A percentile compares a stretch with the other conserved stretches of the same genome.
These are phyloP conservation scores for Akanthomyces dipterigenus DNA, from an alignment of 2,329 filamentous ascomycete species.

Conservation along the genomic window DNA sequence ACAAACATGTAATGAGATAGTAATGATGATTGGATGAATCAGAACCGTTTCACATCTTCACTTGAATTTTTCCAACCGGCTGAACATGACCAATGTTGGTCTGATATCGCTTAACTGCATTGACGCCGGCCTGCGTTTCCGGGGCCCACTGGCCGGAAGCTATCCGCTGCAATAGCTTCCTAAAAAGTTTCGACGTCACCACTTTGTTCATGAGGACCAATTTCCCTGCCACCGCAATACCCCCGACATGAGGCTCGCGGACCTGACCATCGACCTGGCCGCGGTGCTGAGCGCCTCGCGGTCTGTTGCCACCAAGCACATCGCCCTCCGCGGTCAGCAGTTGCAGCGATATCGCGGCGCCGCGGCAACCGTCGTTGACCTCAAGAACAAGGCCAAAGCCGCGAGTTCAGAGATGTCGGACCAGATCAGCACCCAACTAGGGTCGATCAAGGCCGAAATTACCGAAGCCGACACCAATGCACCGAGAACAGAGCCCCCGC, in stretches of 20 bases:
- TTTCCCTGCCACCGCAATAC: constrained; percentile 20
- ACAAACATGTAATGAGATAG: background rate
- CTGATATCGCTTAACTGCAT: constrained; percentile 11
- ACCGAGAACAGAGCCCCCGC: background rate
- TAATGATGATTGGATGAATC: background rate
- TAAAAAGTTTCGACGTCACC: background rate
- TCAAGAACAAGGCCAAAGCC: constrained; percentile 22
- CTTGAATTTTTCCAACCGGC: background rate
- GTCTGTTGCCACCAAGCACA: constrained; percentile 57
- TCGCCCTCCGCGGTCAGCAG: constrained; percentile 50
- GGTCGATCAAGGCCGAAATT: background rate
- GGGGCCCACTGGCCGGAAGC: background rate
- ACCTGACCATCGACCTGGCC: constrained; percentile 61
- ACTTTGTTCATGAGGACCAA: constrained; percentile 11
- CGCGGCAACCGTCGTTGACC: constrained; percentile 34
- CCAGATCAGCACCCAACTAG: background rate
- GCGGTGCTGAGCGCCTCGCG: constrained; percentile 64
- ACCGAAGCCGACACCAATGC: background rate
- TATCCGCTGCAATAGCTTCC: background rate
- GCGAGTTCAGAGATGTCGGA: background rate
- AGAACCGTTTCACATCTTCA: background rate
- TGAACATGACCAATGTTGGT: background rate
- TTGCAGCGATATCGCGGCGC: constrained; percentile 41
- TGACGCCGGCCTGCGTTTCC: background rate
- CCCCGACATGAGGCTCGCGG: constrained; percentile 51